These are phyloP conservation scores for Volvox carteri DNA, from an alignment of 163 green algal species.

Conservation along the genomic window DNA sequence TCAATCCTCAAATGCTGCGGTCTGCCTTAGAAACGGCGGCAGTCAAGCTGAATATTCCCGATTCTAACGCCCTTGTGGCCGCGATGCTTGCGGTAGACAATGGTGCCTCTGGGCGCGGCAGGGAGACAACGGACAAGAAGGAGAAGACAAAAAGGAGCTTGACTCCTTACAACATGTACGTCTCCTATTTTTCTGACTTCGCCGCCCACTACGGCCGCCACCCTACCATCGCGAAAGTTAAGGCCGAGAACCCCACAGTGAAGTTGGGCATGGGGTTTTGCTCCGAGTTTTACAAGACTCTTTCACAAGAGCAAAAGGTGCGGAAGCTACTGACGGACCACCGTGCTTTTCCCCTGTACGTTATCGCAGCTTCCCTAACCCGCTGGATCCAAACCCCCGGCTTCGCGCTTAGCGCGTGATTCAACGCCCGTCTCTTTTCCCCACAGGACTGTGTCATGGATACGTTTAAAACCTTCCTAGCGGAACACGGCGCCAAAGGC, in stretches of 20 bases:
- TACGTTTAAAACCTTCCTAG: too few relatives aligned
- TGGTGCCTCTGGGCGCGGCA: too few relatives aligned
- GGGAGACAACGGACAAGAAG: slow-evolving; percentile 1
- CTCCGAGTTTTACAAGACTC: neutral
- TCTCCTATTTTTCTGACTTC: slow-evolving; percentile 29
- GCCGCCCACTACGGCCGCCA: slow-evolving; percentile 16
- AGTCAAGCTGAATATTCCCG: slow-evolving; percentile 11
- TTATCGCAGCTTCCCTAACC: neutral
- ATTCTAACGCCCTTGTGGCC: neutral
- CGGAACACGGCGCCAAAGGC: neutral
- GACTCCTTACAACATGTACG: neutral
- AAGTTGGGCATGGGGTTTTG: neutral
- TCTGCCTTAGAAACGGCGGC: neutral
- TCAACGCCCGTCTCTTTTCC: too few relatives aligned
- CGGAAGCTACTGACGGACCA: neutral
- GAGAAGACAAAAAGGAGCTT: neutral
- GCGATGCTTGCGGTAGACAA: neutral
- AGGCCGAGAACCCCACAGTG: neutral
- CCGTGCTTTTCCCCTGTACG: too few relatives aligned
- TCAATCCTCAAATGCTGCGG: neutral
- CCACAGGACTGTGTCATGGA: too few relatives aligned
- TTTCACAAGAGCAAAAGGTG: neutral
- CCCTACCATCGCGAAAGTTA: neutral
- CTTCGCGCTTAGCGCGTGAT: too few relatives aligned
- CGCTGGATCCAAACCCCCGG: too few relatives aligned